Percentiles rank a stretch among this genome's conserved stretches.
Conservation (phyloP, 2,329 filamentous ascomycete genomes). For the Fonsecaea pedrosoi region DNA sequence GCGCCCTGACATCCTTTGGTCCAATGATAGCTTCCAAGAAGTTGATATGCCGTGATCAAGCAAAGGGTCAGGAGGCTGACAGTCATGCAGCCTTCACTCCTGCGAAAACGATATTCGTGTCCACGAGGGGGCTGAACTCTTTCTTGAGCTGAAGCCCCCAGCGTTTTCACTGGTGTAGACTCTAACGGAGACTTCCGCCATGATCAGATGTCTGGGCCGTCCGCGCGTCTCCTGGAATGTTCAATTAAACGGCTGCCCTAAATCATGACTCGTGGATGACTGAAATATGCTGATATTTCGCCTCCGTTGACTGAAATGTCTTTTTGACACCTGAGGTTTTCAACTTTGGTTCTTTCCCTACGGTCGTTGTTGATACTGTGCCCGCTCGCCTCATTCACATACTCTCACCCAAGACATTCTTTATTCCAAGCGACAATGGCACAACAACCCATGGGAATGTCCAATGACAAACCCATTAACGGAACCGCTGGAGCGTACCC, state of each 20-base stretch:
- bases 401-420: slow-evolving; percentile 3
- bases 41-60: not conserved
- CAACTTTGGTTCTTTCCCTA: not conserved
- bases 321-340: not conserved
- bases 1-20: not conserved
- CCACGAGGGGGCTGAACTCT: not conserved
- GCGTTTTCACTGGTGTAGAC: not conserved
- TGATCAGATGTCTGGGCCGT: not conserved
- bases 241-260: not conserved
- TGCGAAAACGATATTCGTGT: not conserved
- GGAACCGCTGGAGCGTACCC: slow-evolving; percentile 18
- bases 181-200: not conserved
- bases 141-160: slow-evolving; percentile 13
- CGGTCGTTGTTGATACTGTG: not conserved
- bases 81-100: slow-evolving; percentile 6
- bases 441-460: slow-evolving; percentile 7
- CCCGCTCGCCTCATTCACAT: not conserved
- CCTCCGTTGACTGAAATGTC: not conserved
- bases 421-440: slow-evolving; percentile 6
- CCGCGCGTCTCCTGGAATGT: slow-evolving; percentile 3
- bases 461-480: slow-evolving; percentile 9
- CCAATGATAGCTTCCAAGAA: slow-evolving; percentile 4
- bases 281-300: slow-evolving; percentile 3
- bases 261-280: slow-evolving; percentile 1
- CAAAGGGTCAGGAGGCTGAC: slow-evolving; percentile 5